A percentile compares a stretch with the other conserved stretches of the same genome.
Evolutionary conservation across 2,329 filamentous ascomycete species (phyloP).

Genomic region (Phialocephala sp.): DNA sequence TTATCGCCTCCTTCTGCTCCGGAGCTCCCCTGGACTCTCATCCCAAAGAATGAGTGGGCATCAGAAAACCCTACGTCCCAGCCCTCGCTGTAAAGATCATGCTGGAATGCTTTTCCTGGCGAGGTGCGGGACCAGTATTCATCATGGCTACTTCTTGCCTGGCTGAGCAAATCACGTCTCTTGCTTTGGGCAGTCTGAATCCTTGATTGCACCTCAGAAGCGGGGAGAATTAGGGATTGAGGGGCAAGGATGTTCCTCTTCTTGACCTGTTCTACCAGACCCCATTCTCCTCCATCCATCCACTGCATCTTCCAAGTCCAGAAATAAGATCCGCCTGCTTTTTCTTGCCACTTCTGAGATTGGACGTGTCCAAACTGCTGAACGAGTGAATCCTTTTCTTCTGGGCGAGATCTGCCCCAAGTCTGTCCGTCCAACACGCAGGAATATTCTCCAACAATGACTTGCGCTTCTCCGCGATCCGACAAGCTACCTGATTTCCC

Average conservation of each 20-base stretch:
- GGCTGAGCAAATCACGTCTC: slow-evolving; percentile 45
- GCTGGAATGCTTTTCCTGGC: slow-evolving; percentile 54
- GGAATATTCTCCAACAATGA: slow-evolving; percentile 63
- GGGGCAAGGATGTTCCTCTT: slow-evolving; percentile 50
- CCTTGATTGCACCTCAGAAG: slow-evolving; percentile 45
- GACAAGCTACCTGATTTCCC: slow-evolving; percentile 53
- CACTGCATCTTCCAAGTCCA: slow-evolving; percentile 66
- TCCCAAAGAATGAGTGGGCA: slow-evolving; percentile 56
- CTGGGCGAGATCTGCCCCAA: slow-evolving; percentile 53
- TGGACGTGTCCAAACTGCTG: slow-evolving; percentile 56
- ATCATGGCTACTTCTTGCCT: slow-evolving; percentile 50
- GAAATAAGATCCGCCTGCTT: slow-evolving; percentile 59
- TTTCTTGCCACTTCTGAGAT: slow-evolving; percentile 53
- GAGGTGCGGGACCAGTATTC: slow-evolving; percentile 55
- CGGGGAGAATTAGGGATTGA: slow-evolving; percentile 45
- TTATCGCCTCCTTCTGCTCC: slow-evolving; percentile 50
- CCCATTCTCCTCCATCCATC: slow-evolving; percentile 67
- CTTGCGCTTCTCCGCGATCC: slow-evolving; percentile 54
- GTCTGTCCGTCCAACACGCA: slow-evolving; percentile 59
- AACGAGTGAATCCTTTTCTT: slow-evolving; percentile 50
- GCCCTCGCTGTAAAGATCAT: slow-evolving; percentile 59
- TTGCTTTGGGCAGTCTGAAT: slow-evolving; percentile 48
- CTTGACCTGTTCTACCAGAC: slow-evolving; percentile 58
- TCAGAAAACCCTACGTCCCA: slow-evolving; percentile 63
- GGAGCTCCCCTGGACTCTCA: slow-evolving; percentile 44